Evolutionary conservation across 176 grass and related monocot species (phyloP), one percentile per base, ranked within the genome.

Genomic region (Carex pumila): DNA sequence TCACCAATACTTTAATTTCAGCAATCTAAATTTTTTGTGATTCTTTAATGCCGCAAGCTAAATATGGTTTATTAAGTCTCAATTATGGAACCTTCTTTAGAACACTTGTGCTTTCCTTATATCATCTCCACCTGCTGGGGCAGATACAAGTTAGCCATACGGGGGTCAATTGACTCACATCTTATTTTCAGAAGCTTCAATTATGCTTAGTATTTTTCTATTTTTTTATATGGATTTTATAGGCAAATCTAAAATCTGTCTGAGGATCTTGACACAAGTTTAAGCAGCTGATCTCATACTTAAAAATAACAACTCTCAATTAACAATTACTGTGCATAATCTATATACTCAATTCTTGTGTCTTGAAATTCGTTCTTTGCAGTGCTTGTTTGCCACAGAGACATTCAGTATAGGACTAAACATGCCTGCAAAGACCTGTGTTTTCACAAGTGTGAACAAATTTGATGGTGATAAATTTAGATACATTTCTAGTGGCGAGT

Each of bases 381-480:
- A 98, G 92, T 98, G 95, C 73, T 82, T 98, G 84, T 97, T 97
- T 87, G 95, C 95, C 34, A 98, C 95, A 81, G 95, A 98, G 85
- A 98, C 95, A 64, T 98, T 98, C 91, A 98, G 95, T 88, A 98
- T 98, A 80, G 95, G 95, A 76, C 84, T 98, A 84, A 98, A 98
- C 89, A 98, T 98, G 95, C 95, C 95, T 85, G 95, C 95, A 82
- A 98, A 98, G 79, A 98, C 95, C 85, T 91, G 92, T 52, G 95
- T 98, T 65, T 98, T 98, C 91, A 94, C 95, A 79, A 94, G 89
- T 89, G 95, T 95, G 81, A 88, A 92, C 5, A 98, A 98, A 85
- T 98, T 91, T 83, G 95, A 98, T 3, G 95, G 95, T 17, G 92
- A 98, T 89, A 89, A 90, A 57, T 98, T 98, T 85, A 91, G 95